Evolutionary conservation across 2,329 filamentous ascomycete species (phyloP).

Genomic region (Scedosporium boydii): DNA sequence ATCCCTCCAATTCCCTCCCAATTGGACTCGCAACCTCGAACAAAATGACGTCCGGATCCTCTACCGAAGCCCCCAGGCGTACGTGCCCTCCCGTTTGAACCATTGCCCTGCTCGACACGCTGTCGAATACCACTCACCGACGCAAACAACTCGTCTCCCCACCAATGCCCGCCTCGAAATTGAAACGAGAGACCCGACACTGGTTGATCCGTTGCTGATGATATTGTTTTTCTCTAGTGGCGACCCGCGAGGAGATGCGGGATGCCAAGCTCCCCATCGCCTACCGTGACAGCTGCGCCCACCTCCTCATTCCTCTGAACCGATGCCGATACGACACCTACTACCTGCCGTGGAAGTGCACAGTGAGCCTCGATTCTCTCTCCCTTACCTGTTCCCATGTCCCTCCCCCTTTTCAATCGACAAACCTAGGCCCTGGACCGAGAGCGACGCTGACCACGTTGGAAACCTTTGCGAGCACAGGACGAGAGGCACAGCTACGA

Average conservation of each 20-base stretch:
- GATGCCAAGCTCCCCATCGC: constrained; percentile 77
- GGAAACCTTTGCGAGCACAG: constrained; percentile 34
- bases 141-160: neutral
- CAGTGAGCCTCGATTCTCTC: constrained; percentile 48
- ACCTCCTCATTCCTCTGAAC: constrained; percentile 91
- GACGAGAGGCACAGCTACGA: constrained; percentile 96
- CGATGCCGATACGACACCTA: constrained; percentile 85
- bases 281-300: constrained; percentile 93
- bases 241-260: constrained; percentile 87
- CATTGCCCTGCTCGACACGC: constrained; percentile 7
- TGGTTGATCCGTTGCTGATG: too few relatives aligned
- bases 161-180: constrained; percentile 10
- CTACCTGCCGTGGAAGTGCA: constrained; percentile 96
- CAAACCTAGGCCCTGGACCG: neutral
- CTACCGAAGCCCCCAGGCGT: constrained; percentile 27
- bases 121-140: too few relatives aligned
- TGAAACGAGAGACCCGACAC: neutral
- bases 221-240: constrained; percentile 38
- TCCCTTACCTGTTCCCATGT: too few relatives aligned
- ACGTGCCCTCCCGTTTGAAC: constrained; percentile 14
- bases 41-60: constrained; percentile 24
- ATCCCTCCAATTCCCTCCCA: constrained; percentile 14
- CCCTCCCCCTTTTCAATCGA: too few relatives aligned
- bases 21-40: neutral
- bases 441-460: neutral